Base-by-base conservation (phyloP, 2,329 filamentous ascomycete species). In the Ceratocystis papillata region DNA sequence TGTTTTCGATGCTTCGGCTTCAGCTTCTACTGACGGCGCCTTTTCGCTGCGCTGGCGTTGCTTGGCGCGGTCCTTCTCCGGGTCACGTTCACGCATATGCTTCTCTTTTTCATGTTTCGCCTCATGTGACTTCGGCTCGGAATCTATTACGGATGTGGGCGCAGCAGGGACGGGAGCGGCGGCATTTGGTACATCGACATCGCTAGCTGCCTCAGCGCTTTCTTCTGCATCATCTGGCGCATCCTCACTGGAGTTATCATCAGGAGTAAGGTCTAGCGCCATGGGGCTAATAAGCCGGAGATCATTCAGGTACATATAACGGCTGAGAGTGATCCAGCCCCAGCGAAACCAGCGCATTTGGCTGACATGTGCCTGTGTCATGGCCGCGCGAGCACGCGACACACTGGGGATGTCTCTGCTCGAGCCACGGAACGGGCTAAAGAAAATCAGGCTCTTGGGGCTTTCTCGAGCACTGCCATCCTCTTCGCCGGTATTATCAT, bases 321-420 rank as follows among this genome's bases (percentile, higher is more conserved):
- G 81, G 72, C 91, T 94, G 67, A 96, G 74, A 0, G 84, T 81
- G 73, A 99, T 96, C 91, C 92, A 99, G 2, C 91, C 90, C 83
- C 91, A 97, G 6, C 94, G 84, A 74, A 97, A 99, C 94, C 94
- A 99, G 46, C 89, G 84, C 94, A 99, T 99, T 81, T 99, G 94
- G 75, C 91, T 96, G 77, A 85, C 80, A 78, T 99, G 94, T 33
- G 89, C 93, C 65, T 82, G 81, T 1, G 89, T 91, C 94, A 99
- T 99, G 41, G 94, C 92, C 65, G 79, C 81, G 78, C 92, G 87
- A 6, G 90, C 93, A 37, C 80, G 79, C 8, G 74, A 74, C n/a
- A 76, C 78, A 61, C 76, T 76, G 1, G 66, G 55, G n/a, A 20
- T n/a, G 12, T 33, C 55, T 15, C 28, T 25, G 53, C 25, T 17